These are phyloP conservation scores for Lathyrus oleraceus DNA, from an alignment of 306 rosid species.

Conservation along the genomic window DNA sequence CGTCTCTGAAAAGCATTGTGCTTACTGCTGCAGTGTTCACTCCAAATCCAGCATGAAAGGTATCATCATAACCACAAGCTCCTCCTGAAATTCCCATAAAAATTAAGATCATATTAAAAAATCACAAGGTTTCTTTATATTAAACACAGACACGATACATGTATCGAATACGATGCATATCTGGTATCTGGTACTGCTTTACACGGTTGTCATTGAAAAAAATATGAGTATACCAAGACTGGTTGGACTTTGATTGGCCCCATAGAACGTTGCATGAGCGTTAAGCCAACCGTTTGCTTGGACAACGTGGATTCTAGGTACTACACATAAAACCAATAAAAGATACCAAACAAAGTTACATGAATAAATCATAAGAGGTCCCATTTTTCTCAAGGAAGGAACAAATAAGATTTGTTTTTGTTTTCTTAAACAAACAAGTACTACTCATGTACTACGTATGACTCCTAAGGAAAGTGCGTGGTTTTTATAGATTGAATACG, in stretches of 20 bases:
- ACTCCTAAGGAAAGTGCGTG: constrained; percentile 20
- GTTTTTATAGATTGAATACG: constrained; percentile 50
- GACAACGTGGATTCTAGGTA: constrained; percentile 30
- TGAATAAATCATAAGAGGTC: constrained; percentile 34
- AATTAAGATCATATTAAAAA: neutral
- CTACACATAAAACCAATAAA: constrained; percentile 35
- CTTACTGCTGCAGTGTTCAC: constrained; percentile 79
- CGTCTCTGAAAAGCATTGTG: constrained; percentile 58
- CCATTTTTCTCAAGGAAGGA: constrained; percentile 37
- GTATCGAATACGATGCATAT: no score
- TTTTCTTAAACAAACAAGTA: constrained; percentile 10
- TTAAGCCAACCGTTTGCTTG: constrained; percentile 61
- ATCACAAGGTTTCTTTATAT: neutral
- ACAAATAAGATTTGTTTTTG: constrained; percentile 17
- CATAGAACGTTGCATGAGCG: constrained; percentile 91
- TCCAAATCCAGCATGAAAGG: constrained; percentile 79
- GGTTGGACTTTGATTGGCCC: constrained; percentile 66
- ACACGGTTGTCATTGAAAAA: no score
- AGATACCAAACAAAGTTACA: constrained; percentile 25
- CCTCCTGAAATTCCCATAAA: constrained; percentile 54
- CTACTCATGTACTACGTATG: neutral
- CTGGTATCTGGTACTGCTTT: no score
- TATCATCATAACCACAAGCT: constrained; percentile 82
- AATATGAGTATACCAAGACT: no score
- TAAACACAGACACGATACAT: no score